Percentiles rank a stretch among this genome's conserved stretches.
Evolutionary conservation across 1,284 basidiomycete genomes (phyloP).

Genomic region (Tausonia pullulans): DNA sequence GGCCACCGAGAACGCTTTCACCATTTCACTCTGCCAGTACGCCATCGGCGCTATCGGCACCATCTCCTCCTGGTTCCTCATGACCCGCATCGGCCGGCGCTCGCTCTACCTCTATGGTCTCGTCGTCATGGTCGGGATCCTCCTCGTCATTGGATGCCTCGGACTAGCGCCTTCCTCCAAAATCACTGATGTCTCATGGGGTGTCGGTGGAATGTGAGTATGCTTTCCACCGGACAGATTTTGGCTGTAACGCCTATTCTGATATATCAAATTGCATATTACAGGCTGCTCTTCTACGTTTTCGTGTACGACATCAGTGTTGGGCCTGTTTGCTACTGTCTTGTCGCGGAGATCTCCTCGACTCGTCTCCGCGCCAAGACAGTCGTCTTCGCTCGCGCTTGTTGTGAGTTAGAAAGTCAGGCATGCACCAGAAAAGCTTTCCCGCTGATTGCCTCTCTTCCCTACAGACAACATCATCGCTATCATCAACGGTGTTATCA

Average conservation of each 20-base stretch:
- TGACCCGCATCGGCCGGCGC: conserved; percentile 29
- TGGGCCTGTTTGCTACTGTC: conserved; percentile 32
- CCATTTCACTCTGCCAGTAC: conserved; percentile 23
- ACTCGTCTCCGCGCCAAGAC: conserved; percentile 42
- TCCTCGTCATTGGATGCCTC: conserved; percentile 41
- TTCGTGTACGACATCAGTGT: conserved; percentile 31
- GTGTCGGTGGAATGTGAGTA: no score
- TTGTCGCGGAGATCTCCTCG: conserved; percentile 40
- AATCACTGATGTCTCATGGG: background rate
- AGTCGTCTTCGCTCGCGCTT: conserved; percentile 40
- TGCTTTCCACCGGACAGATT: no score
- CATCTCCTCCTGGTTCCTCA: no score
- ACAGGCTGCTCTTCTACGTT: conserved; percentile 10
- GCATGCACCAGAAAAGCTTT: no score
- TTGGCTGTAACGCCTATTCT: no score
- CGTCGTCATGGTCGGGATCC: conserved; percentile 32
- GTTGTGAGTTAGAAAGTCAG: background rate
- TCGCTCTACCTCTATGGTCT: conserved; percentile 39
- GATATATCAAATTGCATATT: no score
- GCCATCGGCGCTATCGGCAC: no score
- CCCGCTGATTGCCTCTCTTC: background rate
- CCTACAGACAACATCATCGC: conserved; percentile 36
- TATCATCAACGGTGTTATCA: conserved; percentile 32
- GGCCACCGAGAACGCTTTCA: conserved; percentile 32
- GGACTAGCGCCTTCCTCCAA: conserved; percentile 19